Evolutionary conservation across 805 yeast genomes (phyloP), one percentile per base, ranked within the genome.

Genomic region (Candida anglica): DNA sequence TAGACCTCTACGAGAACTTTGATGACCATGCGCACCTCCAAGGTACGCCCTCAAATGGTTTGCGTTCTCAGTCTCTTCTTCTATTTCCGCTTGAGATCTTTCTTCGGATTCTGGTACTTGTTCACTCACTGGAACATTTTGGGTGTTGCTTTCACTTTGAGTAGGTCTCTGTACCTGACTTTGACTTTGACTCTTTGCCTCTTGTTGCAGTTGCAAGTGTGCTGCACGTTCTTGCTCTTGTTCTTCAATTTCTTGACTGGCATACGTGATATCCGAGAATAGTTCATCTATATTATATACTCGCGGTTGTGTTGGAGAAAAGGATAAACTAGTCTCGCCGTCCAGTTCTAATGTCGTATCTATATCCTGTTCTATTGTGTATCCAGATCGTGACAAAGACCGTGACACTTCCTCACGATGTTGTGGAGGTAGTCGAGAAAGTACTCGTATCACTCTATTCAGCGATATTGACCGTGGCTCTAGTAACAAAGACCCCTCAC

Each of bases 1-100:
- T 11, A 63, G 46, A 18, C 67, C 58, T 33, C 69, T 28, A 33
- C 61, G 28, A 11, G 23, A 14, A 15, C 15, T 15, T 9, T n/a
- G 7, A 6, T 14, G 30, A 19, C 20, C 15, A 9, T n/a, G n/a
- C 22, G 16, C 24, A 9, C 29, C 15, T n/a, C 34, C 34, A 10
- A 32, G 28, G 17, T 24, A 32, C 14, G 34, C 29, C 11, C 28
- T 11, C 11, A 32, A 26, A 17, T 32, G 34, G 22, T 32, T 26
- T 9, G 27, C 27, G 15, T 32, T 25, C 9, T 32, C 34, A 6
- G 13, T 18, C 3, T 20, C 32, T 13, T 20, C 18, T 21, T 19
- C 25, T 5, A 21, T 18, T 7, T 30, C 32, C 8, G 15, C 11
- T 27, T 27, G n/a, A 17, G 21, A 7, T 15, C 8, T n/a, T 15